phyloP scores from a whole-genome alignment of 495 filamentous ascomycete species.

The Cairneyella variabilis region DNA sequence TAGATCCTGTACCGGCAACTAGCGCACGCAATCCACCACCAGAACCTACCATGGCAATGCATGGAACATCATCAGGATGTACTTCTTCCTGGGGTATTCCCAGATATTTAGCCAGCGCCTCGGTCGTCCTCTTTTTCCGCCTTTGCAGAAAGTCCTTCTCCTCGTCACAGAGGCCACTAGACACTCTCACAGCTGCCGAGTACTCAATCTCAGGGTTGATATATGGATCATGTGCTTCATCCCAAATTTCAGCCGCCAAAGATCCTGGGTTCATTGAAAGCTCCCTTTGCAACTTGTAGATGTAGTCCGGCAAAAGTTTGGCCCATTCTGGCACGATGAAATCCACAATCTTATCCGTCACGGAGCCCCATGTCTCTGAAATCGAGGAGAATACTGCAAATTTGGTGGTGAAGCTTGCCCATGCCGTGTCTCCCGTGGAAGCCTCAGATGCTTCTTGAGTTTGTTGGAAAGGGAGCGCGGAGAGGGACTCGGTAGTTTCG shows the following conservation, averaged over 20 bases:
- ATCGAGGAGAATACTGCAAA: slow-evolving; percentile 55
- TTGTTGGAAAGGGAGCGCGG: slow-evolving; percentile 12
- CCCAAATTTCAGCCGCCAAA: slow-evolving; percentile 88
- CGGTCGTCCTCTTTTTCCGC: slow-evolving; percentile 59
- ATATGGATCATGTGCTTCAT: slow-evolving; percentile 77
- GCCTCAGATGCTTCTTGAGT: slow-evolving; percentile 1
- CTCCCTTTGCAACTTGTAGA: slow-evolving; percentile 83
- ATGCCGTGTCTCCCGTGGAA: slow-evolving; percentile 38
- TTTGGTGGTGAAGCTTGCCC: slow-evolving; percentile 54
- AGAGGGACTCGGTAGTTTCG: slow-evolving; percentile 14
- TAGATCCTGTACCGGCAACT: slow-evolving; percentile 83
- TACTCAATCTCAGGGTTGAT: slow-evolving; percentile 81
- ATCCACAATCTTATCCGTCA: slow-evolving; percentile 64
- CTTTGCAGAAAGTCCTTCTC: slow-evolving; percentile 68
- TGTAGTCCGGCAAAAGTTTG: slow-evolving; percentile 65
- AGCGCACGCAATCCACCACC: slow-evolving; percentile 87
- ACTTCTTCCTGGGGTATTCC: slow-evolving; percentile 72
- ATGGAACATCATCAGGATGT: slow-evolving; percentile 87
- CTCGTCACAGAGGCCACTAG: slow-evolving; percentile 76
- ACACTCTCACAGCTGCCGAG: slow-evolving; percentile 76
- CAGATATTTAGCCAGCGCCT: slow-evolving; percentile 77
- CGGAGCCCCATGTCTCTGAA: slow-evolving; percentile 50
- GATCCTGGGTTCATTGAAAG: slow-evolving; percentile 82
- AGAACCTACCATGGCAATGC: slow-evolving; percentile 89
- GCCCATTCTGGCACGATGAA: slow-evolving; percentile 80